phyloP scores from a whole-genome alignment of 371 early-diverging fungal species.

The Mucor irregularis region DNA sequence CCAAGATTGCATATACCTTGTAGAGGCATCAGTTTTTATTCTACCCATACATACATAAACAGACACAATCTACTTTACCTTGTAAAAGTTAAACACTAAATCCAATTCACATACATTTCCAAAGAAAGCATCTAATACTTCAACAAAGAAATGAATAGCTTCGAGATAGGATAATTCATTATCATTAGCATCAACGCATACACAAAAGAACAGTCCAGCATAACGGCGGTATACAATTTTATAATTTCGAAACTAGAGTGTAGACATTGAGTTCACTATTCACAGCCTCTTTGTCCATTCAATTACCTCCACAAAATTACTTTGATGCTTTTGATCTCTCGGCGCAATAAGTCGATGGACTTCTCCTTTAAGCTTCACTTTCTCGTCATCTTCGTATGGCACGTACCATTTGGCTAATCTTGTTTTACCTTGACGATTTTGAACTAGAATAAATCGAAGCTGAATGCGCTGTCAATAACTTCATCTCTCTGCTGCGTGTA shows the following conservation, averaged over 20 bases:
- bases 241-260: slow-evolving; percentile 79
- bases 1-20: slow-evolving; percentile 96
- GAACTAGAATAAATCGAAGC: slow-evolving; percentile 96
- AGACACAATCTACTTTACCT: no score
- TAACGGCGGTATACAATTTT: slow-evolving; percentile 97
- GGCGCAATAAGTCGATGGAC: slow-evolving; percentile 94
- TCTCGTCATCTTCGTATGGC: slow-evolving; percentile 92
- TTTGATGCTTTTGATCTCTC: slow-evolving; percentile 95
- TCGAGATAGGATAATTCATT: slow-evolving; percentile 94
- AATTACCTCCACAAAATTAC: slow-evolving; percentile 93
- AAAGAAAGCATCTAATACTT: slow-evolving; percentile 96
- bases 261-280: background rate
- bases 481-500: background rate
- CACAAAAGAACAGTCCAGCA: slow-evolving; percentile 96
- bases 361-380: slow-evolving; percentile 89
- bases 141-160: slow-evolving; percentile 97
- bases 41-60: no score
- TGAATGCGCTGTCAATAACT: slow-evolving; percentile 18
- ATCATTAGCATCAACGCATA: slow-evolving; percentile 96
- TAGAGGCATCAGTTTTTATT: no score
- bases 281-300: background rate
- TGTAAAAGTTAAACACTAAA: slow-evolving; percentile 96
- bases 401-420: slow-evolving; percentile 96
- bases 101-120: slow-evolving; percentile 98
- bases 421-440: slow-evolving; percentile 98